phyloP scores from a whole-genome alignment of 2,329 filamentous ascomycete species.

The Alternaria rosae region DNA sequence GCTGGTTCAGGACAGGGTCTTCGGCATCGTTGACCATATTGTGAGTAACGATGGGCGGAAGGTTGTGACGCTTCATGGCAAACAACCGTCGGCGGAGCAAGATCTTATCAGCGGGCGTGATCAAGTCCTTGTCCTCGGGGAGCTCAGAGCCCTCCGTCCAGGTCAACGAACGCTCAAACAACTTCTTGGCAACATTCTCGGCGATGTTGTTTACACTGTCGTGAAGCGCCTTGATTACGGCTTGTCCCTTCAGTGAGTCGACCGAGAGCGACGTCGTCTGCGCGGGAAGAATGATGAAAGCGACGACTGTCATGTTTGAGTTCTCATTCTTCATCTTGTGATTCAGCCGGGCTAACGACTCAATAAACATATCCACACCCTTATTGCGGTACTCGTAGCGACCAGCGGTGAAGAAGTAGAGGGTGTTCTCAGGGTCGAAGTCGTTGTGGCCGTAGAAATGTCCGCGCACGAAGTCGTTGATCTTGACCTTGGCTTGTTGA shows the following conservation, averaged over 20 bases:
- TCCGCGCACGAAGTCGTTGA: slow-evolving; percentile 95
- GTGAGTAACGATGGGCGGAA: slow-evolving; percentile 97
- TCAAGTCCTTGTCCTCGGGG: slow-evolving; percentile 95
- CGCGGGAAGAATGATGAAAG: slow-evolving; percentile 98
- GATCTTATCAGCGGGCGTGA: slow-evolving; percentile 90
- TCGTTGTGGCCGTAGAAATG: slow-evolving; percentile 99
- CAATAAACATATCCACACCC: slow-evolving; percentile 99
- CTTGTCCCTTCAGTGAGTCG: slow-evolving; percentile 94
- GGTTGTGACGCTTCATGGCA: slow-evolving; percentile 90
- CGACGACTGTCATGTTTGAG: slow-evolving; percentile 92
- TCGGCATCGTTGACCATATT: slow-evolving; percentile 97
- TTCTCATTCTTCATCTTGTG: slow-evolving; percentile 85
- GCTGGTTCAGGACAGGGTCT: slow-evolving; percentile 94
- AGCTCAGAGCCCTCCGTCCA: slow-evolving; percentile 95
- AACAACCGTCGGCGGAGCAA: slow-evolving; percentile 90
- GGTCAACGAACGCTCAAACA: slow-evolving; percentile 91
- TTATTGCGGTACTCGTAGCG: slow-evolving; percentile 99
- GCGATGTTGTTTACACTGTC: slow-evolving; percentile 95
- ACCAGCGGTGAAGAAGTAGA: slow-evolving; percentile 97
- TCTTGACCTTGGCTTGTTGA: slow-evolving; percentile 95
- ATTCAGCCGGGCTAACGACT: slow-evolving; percentile 92
- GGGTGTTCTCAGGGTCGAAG: slow-evolving; percentile 93
- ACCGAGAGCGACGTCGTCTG: slow-evolving; percentile 95
- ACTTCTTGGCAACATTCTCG: slow-evolving; percentile 86
- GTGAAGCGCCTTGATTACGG: slow-evolving; percentile 93